Evolutionary conservation across 1,139 yeast genomes (phyloP), one percentile per base, ranked within the genome.

Genomic region (Debaryomyces subglobosus): DNA sequence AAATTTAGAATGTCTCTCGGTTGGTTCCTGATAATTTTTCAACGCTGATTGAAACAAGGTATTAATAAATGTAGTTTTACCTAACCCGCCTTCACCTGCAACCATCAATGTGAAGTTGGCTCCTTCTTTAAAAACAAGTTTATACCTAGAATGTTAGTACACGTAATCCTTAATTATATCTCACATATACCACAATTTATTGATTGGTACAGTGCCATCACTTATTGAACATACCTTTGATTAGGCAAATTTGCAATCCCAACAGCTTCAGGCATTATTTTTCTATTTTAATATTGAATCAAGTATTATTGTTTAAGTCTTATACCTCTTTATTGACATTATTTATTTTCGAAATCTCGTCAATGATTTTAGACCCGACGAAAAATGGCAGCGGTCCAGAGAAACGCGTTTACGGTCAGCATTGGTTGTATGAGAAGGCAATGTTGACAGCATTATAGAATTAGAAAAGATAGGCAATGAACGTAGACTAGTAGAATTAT

Each of bases 21-120:
- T 74, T 58, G 85, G 81, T 58, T 87, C 94, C 49, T 75, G 73
- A 57, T 86, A 85, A 48, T 78, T 77, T 63, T 85, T 85, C 58
- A 87, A 76, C 34, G 82, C 70, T 4, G 92, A 81, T 64, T 86
- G 94, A 69, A 94, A 91, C 50, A 94, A 76, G 4, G 99, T 94
- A 77, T 94, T 94, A 68, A 94, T 79, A 61, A 92, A 94, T 1
- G 99, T 94, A 38, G 97, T 90, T 68, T 94, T 86, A 53, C 97
- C 98, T 46, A 91, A 77, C 5, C 98, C 98, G 49, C 94, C 85
- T 70, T 92, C 98, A 60, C 99, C 99, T 42, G 96, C 95, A 39
- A 94, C 86, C 97, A 94, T 90, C 56, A 94, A 61, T 46, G 97
- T 94, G 75, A 92, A 89, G 21, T 87, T 81, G 50, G 96, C 92